These are phyloP conservation scores for Saccharomyces kudriavzevii DNA, from an alignment of 805 yeast genomes.

Conservation along the genomic window DNA sequence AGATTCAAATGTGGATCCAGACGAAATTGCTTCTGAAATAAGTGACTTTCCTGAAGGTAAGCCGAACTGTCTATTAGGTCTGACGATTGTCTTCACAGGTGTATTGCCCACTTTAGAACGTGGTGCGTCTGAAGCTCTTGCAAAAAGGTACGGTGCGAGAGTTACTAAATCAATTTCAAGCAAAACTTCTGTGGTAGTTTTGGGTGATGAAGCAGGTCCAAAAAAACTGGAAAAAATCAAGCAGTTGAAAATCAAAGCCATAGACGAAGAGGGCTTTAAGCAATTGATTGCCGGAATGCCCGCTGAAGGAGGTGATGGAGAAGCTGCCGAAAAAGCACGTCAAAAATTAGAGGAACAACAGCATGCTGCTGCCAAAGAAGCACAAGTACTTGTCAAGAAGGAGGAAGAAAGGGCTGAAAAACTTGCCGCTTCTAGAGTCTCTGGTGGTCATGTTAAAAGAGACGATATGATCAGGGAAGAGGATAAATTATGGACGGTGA, in stretches of 20 bases:
- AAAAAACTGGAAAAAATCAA: slow-evolving; percentile 80
- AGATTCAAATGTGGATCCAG: slow-evolving; percentile 27
- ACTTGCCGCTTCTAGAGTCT: slow-evolving; percentile 18
- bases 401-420: slow-evolving; percentile 32
- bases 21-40: slow-evolving; percentile 11
- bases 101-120: slow-evolving; percentile 72
- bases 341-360: slow-evolving; percentile 65
- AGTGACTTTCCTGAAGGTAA: slow-evolving; percentile 68
- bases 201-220: slow-evolving; percentile 96
- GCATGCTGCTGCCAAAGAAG: slow-evolving; percentile 43
- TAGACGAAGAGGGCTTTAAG: slow-evolving; percentile 79
- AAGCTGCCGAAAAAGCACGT: slow-evolving; percentile 63
- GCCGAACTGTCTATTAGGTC: slow-evolving; percentile 78
- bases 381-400: slow-evolving; percentile 39
- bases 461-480: slow-evolving; percentile 25
- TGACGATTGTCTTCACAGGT: slow-evolving; percentile 92
- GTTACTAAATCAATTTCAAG: slow-evolving; percentile 81
- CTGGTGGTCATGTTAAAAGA: slow-evolving; percentile 19
- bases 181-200: slow-evolving; percentile 78
- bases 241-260: slow-evolving; percentile 65
- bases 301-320: slow-evolving; percentile 84
- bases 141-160: slow-evolving; percentile 83
- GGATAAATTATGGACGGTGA: slow-evolving; percentile 84
- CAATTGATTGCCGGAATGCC: slow-evolving; percentile 75
- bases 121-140: slow-evolving; percentile 62